Conservation (phyloP, 129 eudicot species). For the Centaurea solstitialis region DNA sequence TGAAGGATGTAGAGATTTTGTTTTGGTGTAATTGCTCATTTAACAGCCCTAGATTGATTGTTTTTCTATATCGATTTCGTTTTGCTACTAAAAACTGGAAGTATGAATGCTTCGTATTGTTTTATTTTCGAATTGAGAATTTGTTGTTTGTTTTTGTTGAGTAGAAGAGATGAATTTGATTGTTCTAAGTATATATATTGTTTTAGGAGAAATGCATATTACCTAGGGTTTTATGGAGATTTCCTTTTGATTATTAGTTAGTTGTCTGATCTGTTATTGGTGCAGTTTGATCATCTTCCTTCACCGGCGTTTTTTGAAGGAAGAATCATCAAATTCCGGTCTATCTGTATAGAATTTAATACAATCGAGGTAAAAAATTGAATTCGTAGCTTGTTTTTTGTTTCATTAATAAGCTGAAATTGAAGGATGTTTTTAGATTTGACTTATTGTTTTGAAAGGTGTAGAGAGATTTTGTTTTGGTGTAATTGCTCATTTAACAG, state of each 20-base stretch:
- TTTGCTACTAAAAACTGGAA: not conserved
- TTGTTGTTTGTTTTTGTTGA: not conserved
- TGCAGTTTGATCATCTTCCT: slow-evolving; percentile 9
- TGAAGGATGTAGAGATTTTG: not conserved
- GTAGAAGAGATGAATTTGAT: not conserved
- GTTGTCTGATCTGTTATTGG: not conserved
- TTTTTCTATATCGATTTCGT: not conserved
- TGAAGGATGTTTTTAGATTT: slow-evolving; percentile 8
- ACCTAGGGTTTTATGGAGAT: slow-evolving; percentile 15
- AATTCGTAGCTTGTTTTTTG: not conserved
- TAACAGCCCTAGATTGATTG: slow-evolving; percentile 21
- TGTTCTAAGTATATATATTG: not conserved
- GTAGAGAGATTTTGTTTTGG: slow-evolving; percentile 3
- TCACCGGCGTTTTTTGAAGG: too few relatives aligned
- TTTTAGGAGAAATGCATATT: not conserved
- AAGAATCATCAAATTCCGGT: too few relatives aligned
- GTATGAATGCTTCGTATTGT: not conserved
- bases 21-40: slow-evolving; percentile 2
- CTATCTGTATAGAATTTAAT: not conserved
- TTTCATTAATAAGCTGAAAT: not conserved
- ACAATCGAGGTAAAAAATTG: slow-evolving; percentile 11
- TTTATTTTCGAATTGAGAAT: not conserved
- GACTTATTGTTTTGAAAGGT: not conserved
- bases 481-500: slow-evolving; percentile 2
- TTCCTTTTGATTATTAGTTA: not conserved